These are phyloP conservation scores for Fusarium nanum DNA, from an alignment of 2,329 filamentous ascomycete species.

Conservation along the genomic window DNA sequence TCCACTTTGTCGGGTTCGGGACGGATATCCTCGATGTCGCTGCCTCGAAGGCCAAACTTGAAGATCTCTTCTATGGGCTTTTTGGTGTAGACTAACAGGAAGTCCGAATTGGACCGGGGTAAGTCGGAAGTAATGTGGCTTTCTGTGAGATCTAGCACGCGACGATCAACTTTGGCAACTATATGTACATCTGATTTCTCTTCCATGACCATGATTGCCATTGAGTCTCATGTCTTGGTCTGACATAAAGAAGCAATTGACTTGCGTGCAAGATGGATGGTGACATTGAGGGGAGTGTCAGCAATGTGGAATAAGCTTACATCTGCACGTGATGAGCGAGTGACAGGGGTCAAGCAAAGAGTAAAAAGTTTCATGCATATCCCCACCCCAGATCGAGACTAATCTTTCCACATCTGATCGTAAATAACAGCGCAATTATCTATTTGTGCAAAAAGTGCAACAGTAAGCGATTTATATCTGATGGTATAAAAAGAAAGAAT, in stretches of 20 bases:
- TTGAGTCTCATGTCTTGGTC: not conserved
- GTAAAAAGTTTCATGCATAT: not conserved
- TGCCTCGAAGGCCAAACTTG: not conserved
- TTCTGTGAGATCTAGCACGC: fast-evolving
- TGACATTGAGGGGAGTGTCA: not conserved
- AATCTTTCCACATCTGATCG: fast-evolving
- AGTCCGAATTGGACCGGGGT: not conserved
- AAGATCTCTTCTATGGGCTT: not conserved
- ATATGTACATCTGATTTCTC: not conserved
- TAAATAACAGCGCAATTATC: not conserved
- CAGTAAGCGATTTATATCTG: fast-evolving
- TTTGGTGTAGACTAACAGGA: not conserved
- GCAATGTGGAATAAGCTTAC: not conserved
- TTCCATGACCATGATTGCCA: not conserved
- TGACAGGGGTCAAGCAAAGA: not conserved
- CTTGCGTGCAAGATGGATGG: not conserved
- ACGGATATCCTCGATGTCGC: slow-evolving; percentile 8
- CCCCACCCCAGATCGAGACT: not conserved
- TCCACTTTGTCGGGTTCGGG: not conserved
- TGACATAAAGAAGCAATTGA: not conserved
- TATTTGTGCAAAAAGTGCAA: fast-evolving
- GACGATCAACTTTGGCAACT: not conserved
- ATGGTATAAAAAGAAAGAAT: not conserved
- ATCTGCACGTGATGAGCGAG: not conserved
- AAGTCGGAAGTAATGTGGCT: not conserved